Evolutionary conservation across 169 alveolate genomes (phyloP), one percentile per base, ranked within the genome.

Genomic region (Plasmodium chabaudi): DNA sequence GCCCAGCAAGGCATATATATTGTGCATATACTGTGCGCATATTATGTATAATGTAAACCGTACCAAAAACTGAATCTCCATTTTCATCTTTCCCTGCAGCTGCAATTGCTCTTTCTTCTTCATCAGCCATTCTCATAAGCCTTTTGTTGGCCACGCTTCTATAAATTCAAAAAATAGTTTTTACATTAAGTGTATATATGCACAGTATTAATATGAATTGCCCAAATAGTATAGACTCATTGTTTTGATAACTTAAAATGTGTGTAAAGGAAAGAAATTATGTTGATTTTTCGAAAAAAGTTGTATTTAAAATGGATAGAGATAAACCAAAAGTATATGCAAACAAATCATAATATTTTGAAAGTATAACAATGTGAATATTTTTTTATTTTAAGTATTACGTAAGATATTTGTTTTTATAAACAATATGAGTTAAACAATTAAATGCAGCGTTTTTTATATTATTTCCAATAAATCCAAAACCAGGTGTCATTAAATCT

Each of bases 61-160:
- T 21, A 75, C 88, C 88, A 63, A 75, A 75, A 61, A 75, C 61
- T 7, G 88, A 75, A 6, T 60, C 72, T 5, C 88, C 88, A 19
- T 75, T 75, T 49, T 75, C 88, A 25, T 75, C 88, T 21, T 39
- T 75, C 47, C 88, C 88, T 17, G 88, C 88, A 13, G 88, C 73
- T n/a, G 55, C 72, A 49, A 75, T 49, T n/a, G 88, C 74, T 61
- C 21, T 75, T 39, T 75, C 88, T 46, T 75, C 88, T 53, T 75
- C 88, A 21, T 75, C 88, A 4, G 88, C 57, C 88, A 75, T 75
- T 27, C 44, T 75, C 12, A 67, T 9, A 3, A 75, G 27, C 10
- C 39, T 49, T 44, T 49, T 75, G 65, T 60, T 75, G 21, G 60
- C 25, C 5, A 27, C 74, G 25, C 74, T 23, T 44, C 88, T 75